Evolutionary conservation across 352 stramenopile species (phyloP), one percentile per base, ranked within the genome.

Genomic region (Phytophthora megakarya): DNA sequence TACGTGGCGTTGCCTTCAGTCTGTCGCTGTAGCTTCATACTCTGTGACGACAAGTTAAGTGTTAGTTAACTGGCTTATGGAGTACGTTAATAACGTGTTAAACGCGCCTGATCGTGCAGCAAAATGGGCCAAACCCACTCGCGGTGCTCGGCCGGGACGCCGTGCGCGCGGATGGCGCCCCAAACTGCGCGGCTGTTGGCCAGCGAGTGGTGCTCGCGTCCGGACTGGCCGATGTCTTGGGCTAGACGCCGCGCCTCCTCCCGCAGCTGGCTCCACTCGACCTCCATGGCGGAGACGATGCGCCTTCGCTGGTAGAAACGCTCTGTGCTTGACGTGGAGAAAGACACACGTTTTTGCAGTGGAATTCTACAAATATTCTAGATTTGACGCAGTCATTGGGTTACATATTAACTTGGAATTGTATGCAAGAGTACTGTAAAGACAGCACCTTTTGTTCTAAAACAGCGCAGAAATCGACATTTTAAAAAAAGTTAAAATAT

Each of bases 121-220:
- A 93, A 64, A 45, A 90, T 81, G 43, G 84, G 84, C 84, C 84
- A 93, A 16, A 80, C 78, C 84, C 84, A 93, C 61, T 91, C 80
- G 66, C 84, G 84, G 65, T 93, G 84, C 67, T 86, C 78, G 5
- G 67, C 23, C 21, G 84, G 84, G 23, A 93, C 62, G 18, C 84
- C 84, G 28, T 84, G 78, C 32, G 67, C 63, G 32, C 82, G 81
- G 39, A 91, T 79, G 18, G 74, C 58, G 52, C 71, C 72, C 65
- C 86, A 82, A 19, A 84, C 57, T n/a, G 65, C 60, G 30, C 67
- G 59, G 25, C 73, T 76, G 18, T 75, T 74, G 19, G 71, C 57
- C 26, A 93, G 66, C 50, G 81, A 86, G 68, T 93, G 84, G 61
- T 93, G 81, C 52, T 90, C 78, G 47, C 82, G 81, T 12, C 76